These are phyloP conservation scores for Teunomyces aglyptinius DNA, from an alignment of 805 yeast species.

Conservation along the genomic window DNA sequence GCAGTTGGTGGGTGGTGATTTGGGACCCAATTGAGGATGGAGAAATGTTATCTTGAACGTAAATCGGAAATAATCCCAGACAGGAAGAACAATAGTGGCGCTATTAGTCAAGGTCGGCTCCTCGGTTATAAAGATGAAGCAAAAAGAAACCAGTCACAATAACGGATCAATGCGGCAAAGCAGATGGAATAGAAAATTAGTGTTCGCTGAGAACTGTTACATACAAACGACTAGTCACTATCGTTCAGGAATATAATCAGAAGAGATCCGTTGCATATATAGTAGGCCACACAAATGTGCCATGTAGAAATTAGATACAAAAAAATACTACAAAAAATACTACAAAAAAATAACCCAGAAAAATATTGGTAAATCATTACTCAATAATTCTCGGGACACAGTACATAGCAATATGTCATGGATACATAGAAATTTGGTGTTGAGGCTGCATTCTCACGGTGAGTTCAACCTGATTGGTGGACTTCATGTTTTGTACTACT, in stretches of 20 bases:
- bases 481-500: not conserved
- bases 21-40: not conserved
- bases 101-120: not conserved
- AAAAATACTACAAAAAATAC: not conserved
- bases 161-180: not conserved
- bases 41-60: not conserved
- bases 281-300: not conserved
- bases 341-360: not conserved
- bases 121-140: not conserved
- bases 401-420: not conserved
- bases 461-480: not conserved
- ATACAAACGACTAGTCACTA: not conserved
- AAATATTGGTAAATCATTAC: not conserved
- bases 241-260: not conserved
- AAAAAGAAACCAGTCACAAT: not conserved
- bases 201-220: not conserved
- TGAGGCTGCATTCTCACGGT: not conserved
- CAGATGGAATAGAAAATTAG: not conserved
- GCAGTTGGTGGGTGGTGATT: not conserved
- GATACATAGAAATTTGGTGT: not conserved
- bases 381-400: not conserved
- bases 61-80: not conserved
- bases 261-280: not conserved
- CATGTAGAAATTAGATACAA: not conserved
- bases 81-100: not conserved